A percentile compares a stretch with the other conserved stretches of the same genome.
These are phyloP conservation scores for Rubus idaeus DNA, from an alignment of 306 rosid genomes.

Conservation along the genomic window DNA sequence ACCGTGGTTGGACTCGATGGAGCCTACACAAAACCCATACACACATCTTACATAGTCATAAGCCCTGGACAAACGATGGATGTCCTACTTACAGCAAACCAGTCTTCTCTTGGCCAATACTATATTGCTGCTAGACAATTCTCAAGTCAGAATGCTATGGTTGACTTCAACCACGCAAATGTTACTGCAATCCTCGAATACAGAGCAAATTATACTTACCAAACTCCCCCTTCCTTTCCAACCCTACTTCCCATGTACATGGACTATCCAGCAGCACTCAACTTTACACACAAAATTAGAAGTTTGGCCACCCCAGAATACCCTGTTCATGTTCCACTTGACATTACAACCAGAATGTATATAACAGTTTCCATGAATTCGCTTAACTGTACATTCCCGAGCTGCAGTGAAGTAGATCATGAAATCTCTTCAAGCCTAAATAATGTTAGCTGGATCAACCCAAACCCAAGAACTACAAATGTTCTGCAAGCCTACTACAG, in stretches of 20 bases:
- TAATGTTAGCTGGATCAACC: neutral
- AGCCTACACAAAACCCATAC: conserved; percentile 17
- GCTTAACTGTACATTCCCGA: no score
- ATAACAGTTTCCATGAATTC: neutral
- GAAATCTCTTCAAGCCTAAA: neutral
- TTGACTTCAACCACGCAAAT: conserved; percentile 22
- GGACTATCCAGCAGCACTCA: neutral
- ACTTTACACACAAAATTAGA: conserved; percentile 9
- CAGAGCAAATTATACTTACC: neutral
- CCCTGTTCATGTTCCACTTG: neutral
- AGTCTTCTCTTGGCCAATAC: conserved; percentile 16
- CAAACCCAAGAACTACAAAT: neutral
- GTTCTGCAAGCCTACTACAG: neutral
- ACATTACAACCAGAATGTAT: neutral
- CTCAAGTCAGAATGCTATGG: neutral
- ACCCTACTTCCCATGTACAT: neutral
- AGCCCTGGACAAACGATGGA: conserved; percentile 33
- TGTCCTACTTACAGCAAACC: conserved; percentile 22
- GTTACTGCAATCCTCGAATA: conserved; percentile 26
- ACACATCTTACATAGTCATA: neutral
- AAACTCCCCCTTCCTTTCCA: neutral
- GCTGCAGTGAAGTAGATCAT: no score
- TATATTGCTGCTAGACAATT: conserved; percentile 23
- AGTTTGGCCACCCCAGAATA: neutral
- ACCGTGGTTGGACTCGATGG: conserved; percentile 23